Base-by-base conservation (phyloP, 305 asterid genomes). In the Withania somnifera region DNA sequence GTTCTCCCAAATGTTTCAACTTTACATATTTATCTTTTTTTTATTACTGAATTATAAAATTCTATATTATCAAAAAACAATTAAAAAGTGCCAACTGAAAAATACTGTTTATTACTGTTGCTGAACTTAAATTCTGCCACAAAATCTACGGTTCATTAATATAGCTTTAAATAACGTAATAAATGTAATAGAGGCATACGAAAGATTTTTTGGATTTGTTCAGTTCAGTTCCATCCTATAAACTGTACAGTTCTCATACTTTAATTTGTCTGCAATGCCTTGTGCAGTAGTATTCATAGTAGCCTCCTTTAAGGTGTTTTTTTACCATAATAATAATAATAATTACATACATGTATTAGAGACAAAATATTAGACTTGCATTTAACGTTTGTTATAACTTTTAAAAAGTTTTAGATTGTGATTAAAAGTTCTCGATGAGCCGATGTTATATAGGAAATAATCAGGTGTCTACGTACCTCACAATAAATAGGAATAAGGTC, bases 211-310 rank as follows among this genome's bases (percentile, higher is more conserved):
- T 64, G 50, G 87, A 82, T 82, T 77, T 34, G 87, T 26, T 57
- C 75, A 79, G 84, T 87, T 56, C 83, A 57, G 40, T 36, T 36
- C 40, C 40, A 86, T 86, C 68, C 58, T 78, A 63, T 84, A 2
- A 0, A 86, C 84, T 77, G 84, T 68, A 82, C 88, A 84, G 83
- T 82, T 66, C 80, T 40, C 81, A 36, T 3, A 14, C 75, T 82
- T 54, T n/a, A n/a, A n/a, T n/a, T 71, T 7, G 66, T 58, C 75
- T 63, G 61, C 20, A 80, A 63, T 26, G 77, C 50, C 47, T 40
- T 42, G 19, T 63, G n/a, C 42, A 63, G 61, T 50, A 45, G 19
- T 50, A 32, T 80, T 45, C 36, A 50, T 71, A 64, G 77, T 67
- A 26, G 78, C 66, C 50, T 64, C 83, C 51, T 80, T 80, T 80